Percentiles rank a stretch among this genome's conserved stretches.
Evolutionary conservation across 345 rosid species (phyloP).

Genomic region (Brassica nigra): DNA sequence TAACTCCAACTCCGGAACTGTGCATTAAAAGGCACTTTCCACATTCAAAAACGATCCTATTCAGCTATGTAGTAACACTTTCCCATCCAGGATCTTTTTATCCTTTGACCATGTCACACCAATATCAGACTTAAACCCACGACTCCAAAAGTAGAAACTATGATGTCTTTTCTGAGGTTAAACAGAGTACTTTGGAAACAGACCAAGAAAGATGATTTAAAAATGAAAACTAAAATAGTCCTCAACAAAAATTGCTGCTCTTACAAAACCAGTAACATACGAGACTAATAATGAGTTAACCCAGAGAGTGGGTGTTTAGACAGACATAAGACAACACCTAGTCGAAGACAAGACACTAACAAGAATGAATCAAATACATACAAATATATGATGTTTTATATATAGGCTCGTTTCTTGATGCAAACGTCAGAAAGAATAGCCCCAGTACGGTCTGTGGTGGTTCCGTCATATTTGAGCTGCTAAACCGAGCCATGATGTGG

Average conservation of each 20-base stretch:
- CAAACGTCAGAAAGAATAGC: slow-evolving; percentile 24
- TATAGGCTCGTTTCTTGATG: slow-evolving; percentile 5
- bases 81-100: neutral
- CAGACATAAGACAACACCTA: neutral
- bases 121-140: neutral
- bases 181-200: neutral
- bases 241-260: neutral
- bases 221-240: neutral
- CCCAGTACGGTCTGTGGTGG: slow-evolving; percentile 15
- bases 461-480: slow-evolving; percentile 50
- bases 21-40: neutral
- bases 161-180: neutral
- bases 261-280: neutral
- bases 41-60: neutral
- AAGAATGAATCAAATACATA: slow-evolving; percentile 24
- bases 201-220: neutral
- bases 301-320: neutral
- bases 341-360: neutral
- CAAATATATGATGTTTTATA: slow-evolving; percentile 29
- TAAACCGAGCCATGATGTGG: slow-evolving; percentile 68
- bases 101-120: neutral
- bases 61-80: neutral
- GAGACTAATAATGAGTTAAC: neutral
- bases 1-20: neutral
- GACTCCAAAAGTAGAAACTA: neutral